A percentile compares a stretch with the other conserved stretches of the same genome.
Evolutionary conservation across 2,329 filamentous ascomycete genomes (phyloP).

Genomic region (Trichoderma sp.): DNA sequence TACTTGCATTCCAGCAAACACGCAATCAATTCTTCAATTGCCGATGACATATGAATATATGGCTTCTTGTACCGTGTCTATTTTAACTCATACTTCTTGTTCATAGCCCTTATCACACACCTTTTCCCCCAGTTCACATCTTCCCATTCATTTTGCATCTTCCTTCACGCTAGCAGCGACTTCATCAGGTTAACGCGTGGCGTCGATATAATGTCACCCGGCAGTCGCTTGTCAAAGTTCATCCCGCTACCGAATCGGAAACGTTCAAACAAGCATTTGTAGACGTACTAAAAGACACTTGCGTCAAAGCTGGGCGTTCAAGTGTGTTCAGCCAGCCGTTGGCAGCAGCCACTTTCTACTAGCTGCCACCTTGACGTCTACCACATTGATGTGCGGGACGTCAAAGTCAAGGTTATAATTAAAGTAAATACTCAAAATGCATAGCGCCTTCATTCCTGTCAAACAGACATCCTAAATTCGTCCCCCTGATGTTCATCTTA

Average conservation of each 20-base stretch:
- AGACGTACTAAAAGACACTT: not conserved
- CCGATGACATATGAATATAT: no score
- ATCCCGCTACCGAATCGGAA: not conserved
- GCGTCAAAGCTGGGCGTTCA: not conserved
- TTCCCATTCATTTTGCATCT: no score
- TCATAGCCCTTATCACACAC: no score
- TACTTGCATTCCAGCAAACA: not conserved
- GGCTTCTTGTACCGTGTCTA: no score
- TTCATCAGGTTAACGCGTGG: no score
- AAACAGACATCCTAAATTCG: accelerated
- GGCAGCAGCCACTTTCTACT: not conserved
- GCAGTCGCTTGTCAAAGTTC: not conserved
- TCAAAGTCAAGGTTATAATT: not conserved
- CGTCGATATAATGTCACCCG: not conserved
- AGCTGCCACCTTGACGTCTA: not conserved
- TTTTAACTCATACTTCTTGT: no score
- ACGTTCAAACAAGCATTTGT: not conserved
- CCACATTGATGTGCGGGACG: not conserved
- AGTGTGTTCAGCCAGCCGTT: not conserved
- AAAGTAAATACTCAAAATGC: not conserved
- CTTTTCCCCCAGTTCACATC: no score
- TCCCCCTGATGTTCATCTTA: not conserved
- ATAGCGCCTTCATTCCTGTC: not conserved
- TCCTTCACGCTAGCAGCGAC: no score
- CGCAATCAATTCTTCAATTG: not conserved